Base-by-base conservation (phyloP, 805 yeast species). In the Yueomyces sinensis region DNA sequence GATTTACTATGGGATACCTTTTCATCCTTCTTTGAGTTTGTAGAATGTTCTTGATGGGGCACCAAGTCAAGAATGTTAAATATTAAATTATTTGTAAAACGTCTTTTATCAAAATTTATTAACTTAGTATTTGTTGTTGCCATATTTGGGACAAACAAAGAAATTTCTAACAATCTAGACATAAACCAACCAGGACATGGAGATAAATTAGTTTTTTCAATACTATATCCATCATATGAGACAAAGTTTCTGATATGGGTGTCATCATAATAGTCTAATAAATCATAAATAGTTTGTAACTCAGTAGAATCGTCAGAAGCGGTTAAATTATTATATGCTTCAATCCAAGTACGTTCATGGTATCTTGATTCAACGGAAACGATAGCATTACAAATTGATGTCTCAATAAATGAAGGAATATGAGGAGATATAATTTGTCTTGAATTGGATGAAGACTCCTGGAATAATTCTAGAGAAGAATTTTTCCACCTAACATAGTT, bases 161-260 rank as follows among this genome's bases (percentile, higher is more conserved):
- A 74, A 39, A 77, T 72, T 48, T 82, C 94, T 36, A 86, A 52
- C 41, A 89, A 59, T 40, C 93, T 74, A 45, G 81, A 89, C 17
- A 80, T 63, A 33, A 84, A 64, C 97, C 97, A 89, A 9, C 96
- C 96, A 39, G 84, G 72, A 49, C 95, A 87, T 2, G 94, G 91
- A 5, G 84, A 72, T 33, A 82, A 59, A 66, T 35, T 66, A 41
- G 41, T 40, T n/a, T 45, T 56, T 7, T 32, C 33, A 4, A 52
- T 38, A 33, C 54, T 41, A 37, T 51, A 52, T 27, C 49, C 50
- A 36, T 62, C 65, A 38, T 53, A 42, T 35, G 56, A 40, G 52
- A 45, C 31, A 62, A 49, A 32, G 45, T 55, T 13, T 46, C 41
- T 40, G 50, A 55, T 29, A 32, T 46, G 51, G 15, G 22, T 31